Base-by-base conservation (phyloP, 169 alveolate species). In the Plasmodium gaboni region DNA sequence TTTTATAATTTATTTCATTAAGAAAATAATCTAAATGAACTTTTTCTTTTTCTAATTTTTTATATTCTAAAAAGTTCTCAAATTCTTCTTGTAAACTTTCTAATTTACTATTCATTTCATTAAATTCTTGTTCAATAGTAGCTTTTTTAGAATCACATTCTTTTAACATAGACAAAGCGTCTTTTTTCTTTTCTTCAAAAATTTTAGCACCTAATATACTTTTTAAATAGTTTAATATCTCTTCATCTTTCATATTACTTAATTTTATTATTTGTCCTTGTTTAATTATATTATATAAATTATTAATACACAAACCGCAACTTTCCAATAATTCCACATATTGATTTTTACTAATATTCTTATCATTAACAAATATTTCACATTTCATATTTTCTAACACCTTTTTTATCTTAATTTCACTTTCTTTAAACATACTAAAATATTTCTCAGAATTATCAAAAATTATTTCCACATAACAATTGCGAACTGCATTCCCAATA, bases 111-210 rank as follows among this genome's bases (percentile, higher is more conserved):
- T 88, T 92, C 83, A 92, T 92, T 44, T 92, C 95, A 57, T 88
- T 76, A 72, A 92, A 92, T 42, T 88, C 95, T 50, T 89, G 73
- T 59, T 92, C 93, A 72, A 92, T 92, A 12, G 73, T 92, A 12
- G 17, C 76, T 73, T 92, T 92, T 73, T 92, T 92, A 6, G 93
- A 53, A 60, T 92, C 93, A 68, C 94, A 88, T 85, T 92, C 95
- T 67, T 74, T 65, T 32, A 92, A 59, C 91, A 92, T 73, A 19
- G 78, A 80, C 72, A 92, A 61, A 10, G 93, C 80, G 50, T 80
- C 90, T 80, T 68, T 80, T 80, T 80, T 80, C 59, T 80, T 80
- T 60, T 80, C 90, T 80, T 80, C 90, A 67, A 80, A 80, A 67
- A 80, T 80, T 80, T 63, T 80, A 2, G 90, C 90, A 15, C 90